These are phyloP conservation scores for Lasiodiplodia hormozganensis DNA, from an alignment of 2,329 filamentous ascomycete genomes.

Conservation along the genomic window DNA sequence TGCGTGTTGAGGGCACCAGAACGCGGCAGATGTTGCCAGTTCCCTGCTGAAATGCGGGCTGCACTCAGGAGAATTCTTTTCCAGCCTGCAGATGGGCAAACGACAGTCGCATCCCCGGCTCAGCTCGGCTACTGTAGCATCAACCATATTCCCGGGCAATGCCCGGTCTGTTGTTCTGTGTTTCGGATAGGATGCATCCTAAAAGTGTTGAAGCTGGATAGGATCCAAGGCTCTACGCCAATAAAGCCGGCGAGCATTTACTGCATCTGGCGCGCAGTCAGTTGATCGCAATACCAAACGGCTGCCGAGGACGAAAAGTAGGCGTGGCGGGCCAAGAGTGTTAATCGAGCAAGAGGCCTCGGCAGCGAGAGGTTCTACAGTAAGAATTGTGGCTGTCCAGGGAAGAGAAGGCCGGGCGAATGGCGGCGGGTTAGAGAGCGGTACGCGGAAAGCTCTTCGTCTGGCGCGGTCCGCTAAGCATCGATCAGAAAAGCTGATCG, in stretches of 20 bases:
- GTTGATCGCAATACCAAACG: neutral
- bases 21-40: neutral
- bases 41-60: neutral
- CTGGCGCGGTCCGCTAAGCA: conserved; percentile 12
- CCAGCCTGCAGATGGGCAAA: neutral
- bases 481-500: neutral
- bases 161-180: no score
- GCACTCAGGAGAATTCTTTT: neutral
- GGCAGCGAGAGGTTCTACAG: neutral
- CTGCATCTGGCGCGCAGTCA: neutral
- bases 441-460: neutral
- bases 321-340: neutral
- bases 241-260: neutral
- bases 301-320: neutral
- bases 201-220: neutral
- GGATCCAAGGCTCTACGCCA: neutral
- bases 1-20: neutral
- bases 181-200: neutral
- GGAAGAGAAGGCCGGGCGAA: neutral
- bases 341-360: neutral
- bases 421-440: neutral
- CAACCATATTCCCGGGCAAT: neutral
- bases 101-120: neutral
- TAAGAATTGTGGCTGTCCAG: neutral
- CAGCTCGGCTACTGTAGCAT: neutral